A percentile compares a stretch with the other conserved stretches of the same genome.
phyloP scores from a whole-genome alignment of 345 rosid species.

The Nasturtium officinale region DNA sequence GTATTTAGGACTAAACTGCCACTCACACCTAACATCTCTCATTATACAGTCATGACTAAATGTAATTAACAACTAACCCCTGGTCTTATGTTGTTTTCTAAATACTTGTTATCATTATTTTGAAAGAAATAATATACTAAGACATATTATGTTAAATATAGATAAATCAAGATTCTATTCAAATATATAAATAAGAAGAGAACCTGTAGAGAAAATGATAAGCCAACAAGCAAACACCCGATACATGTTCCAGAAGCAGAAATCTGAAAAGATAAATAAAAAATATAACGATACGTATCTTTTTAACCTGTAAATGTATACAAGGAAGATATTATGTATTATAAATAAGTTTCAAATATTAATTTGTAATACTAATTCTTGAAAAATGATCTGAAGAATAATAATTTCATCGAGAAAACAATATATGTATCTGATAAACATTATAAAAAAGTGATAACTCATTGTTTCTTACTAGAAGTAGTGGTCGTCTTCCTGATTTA shows the following conservation, averaged over 20 bases:
- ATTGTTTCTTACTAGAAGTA: constrained; percentile 56
- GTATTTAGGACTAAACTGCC: too few relatives aligned
- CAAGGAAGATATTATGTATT: too few relatives aligned
- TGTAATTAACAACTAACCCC: too few relatives aligned
- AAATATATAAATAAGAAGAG: background rate
- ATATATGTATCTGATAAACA: background rate
- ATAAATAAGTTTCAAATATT: too few relatives aligned
- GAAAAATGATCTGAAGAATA: background rate
- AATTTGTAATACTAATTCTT: too few relatives aligned
- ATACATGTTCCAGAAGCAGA: constrained; percentile 84
- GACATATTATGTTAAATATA: background rate
- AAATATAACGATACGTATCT: background rate
- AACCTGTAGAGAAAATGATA: constrained; percentile 63
- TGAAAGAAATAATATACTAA: too few relatives aligned
- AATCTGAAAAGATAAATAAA: constrained; percentile 45
- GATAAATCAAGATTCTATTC: background rate
- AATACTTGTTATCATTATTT: too few relatives aligned
- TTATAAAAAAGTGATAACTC: background rate
- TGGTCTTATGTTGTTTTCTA: too few relatives aligned
- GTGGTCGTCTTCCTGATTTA: constrained; percentile 71
- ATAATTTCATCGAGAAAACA: too few relatives aligned
- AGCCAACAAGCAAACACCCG: constrained; percentile 60
- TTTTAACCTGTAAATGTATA: background rate
- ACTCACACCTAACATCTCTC: too few relatives aligned
- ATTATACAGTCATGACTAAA: too few relatives aligned